Evolutionary conservation across 225 moss, liverwort and hornwort genomes (phyloP).

Genomic region (Pleurozium schreberi): DNA sequence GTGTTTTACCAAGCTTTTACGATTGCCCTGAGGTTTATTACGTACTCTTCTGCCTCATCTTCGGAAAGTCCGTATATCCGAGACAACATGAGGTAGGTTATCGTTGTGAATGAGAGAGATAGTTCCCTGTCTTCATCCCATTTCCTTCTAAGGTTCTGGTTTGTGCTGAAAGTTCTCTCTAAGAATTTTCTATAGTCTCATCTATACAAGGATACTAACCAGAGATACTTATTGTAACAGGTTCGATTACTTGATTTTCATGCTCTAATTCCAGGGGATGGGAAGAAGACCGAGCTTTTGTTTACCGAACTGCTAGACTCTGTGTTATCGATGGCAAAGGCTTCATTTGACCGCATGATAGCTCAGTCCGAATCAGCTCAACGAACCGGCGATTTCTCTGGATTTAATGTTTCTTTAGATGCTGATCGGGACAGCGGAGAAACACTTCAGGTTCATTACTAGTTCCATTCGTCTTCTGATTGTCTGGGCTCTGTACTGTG

Average conservation of each 20-base stretch:
- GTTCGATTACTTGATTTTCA: slow-evolving; percentile 80
- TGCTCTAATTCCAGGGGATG: slow-evolving; percentile 68
- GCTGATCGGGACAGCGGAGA: slow-evolving; percentile 48
- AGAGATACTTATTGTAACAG: not conserved
- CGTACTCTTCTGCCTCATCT: slow-evolving; percentile 73
- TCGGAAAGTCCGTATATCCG: slow-evolving; percentile 71
- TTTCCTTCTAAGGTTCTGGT: not conserved
- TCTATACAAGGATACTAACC: not conserved
- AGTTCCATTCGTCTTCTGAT: not conserved
- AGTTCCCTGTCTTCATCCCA: not conserved
- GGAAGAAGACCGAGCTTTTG: slow-evolving; percentile 42
- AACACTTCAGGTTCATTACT: slow-evolving; percentile 36
- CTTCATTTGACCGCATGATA: slow-evolving; percentile 70
- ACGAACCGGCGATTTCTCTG: slow-evolving; percentile 58
- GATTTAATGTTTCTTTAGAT: slow-evolving; percentile 40
- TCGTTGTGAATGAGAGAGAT: not conserved
- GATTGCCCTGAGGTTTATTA: slow-evolving; percentile 87
- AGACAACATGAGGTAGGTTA: slow-evolving; percentile 60
- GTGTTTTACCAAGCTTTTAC: slow-evolving; percentile 79
- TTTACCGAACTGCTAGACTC: slow-evolving; percentile 73
- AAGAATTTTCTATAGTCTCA: not conserved
- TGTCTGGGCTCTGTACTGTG: not conserved
- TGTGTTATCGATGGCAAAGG: slow-evolving; percentile 65
- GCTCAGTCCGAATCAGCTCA: slow-evolving; percentile 57
- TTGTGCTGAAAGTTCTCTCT: not conserved